These are phyloP conservation scores for Fabrea salina DNA, from an alignment of 169 alveolate genomes.

Conservation along the genomic window DNA sequence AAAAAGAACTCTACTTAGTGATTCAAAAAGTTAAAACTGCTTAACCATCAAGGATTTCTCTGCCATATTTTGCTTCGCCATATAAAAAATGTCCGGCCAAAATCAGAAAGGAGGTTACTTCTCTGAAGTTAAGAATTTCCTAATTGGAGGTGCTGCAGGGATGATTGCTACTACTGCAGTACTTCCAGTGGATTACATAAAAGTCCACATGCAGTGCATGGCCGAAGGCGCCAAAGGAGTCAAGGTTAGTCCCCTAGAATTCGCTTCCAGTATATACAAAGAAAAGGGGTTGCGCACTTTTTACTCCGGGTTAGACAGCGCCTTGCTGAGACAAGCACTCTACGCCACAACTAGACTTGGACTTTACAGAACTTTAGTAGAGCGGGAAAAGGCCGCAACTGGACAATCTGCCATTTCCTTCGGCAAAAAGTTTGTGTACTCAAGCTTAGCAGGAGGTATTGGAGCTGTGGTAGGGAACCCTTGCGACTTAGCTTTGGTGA, in stretches of 20 bases:
- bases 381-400: conserved; percentile 70
- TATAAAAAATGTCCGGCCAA: too few species aligned
- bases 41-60: too few species aligned
- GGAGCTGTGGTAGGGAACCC: conserved; percentile 97
- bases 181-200: conserved; percentile 78
- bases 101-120: too few species aligned
- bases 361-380: conserved; percentile 87
- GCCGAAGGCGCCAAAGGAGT: conserved; percentile 73
- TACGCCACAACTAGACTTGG: conserved; percentile 96
- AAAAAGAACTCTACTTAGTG: too few species aligned
- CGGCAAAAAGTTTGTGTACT: conserved; percentile 86
- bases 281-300: conserved; percentile 67
- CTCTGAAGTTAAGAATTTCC: conserved; percentile 31
- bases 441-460: conserved; percentile 92
- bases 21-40: too few species aligned
- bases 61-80: too few species aligned
- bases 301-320: conserved; percentile 95
- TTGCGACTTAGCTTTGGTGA: conserved; percentile 93
- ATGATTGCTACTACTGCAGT: conserved; percentile 65
- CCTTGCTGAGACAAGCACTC: conserved; percentile 89
- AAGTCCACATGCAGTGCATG: conserved; percentile 61
- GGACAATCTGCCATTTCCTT: conserved; percentile 70
- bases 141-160: conserved; percentile 76
- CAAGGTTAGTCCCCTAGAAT: conserved; percentile 56
- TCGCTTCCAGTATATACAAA: conserved; percentile 55